Evolutionary conservation across 2,329 filamentous ascomycete genomes (phyloP).

Genomic region (Fusarium pseudograminearum): DNA sequence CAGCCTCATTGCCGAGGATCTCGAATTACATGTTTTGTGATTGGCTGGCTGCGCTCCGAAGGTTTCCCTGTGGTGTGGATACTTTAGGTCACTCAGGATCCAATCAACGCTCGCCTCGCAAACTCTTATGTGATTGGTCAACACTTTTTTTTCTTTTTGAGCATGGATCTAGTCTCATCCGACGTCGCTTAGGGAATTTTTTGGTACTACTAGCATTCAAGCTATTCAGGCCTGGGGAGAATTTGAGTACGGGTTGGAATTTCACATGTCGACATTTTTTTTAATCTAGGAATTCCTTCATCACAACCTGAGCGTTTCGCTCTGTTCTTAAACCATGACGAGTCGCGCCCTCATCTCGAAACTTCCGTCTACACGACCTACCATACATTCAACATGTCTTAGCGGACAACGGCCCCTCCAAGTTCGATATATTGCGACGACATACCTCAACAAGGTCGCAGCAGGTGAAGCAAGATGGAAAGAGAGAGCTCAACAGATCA

Average conservation of each 20-base stretch:
- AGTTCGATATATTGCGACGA: constrained; percentile 55
- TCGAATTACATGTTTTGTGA: constrained; percentile 58
- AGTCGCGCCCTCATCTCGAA: constrained; percentile 41
- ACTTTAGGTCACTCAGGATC: constrained; percentile 26
- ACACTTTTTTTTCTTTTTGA: constrained; percentile 14
- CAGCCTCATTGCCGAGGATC: constrained; percentile 63
- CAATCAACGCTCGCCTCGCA: constrained; percentile 47
- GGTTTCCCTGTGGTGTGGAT: constrained; percentile 46
- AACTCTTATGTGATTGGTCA: constrained; percentile 48
- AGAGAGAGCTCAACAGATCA: constrained; percentile 60
- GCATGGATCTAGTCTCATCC: constrained; percentile 25
- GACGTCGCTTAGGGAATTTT: constrained; percentile 47
- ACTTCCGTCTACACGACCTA: constrained; percentile 44
- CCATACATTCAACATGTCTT: constrained; percentile 44
- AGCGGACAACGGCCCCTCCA: constrained; percentile 41
- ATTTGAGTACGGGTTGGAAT: constrained; percentile 3
- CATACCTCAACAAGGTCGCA: constrained; percentile 59
- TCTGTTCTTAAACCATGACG: constrained; percentile 44
- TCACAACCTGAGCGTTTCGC: background rate
- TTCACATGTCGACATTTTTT: background rate
- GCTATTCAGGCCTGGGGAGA: constrained; percentile 26
- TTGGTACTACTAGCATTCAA: constrained; percentile 28
- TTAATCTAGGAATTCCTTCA: background rate
- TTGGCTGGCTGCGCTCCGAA: constrained; percentile 55
- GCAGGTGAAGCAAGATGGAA: constrained; percentile 62